Evolutionary conservation across 2,329 filamentous ascomycete genomes (phyloP).

Genomic region (Venturia aucupariae): DNA sequence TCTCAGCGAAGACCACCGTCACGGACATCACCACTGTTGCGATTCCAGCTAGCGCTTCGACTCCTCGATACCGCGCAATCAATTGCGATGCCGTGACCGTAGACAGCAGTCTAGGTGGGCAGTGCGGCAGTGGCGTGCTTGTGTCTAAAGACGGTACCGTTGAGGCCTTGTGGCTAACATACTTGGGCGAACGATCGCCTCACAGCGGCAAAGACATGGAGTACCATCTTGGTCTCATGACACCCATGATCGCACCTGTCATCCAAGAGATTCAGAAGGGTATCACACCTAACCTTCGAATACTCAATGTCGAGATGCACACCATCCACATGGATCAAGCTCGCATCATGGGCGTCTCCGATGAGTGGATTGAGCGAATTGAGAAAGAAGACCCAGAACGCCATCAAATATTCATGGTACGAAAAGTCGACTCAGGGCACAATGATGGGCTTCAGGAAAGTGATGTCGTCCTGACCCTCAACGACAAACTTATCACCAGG

Average conservation of each 20-base stretch:
- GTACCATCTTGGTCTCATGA: slow-evolving; percentile 88
- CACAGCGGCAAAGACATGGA: slow-evolving; percentile 82
- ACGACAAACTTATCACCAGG: slow-evolving; percentile 84
- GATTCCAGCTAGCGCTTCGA: slow-evolving; percentile 86
- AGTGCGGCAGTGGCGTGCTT: slow-evolving; percentile 90
- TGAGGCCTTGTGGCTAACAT: slow-evolving; percentile 92
- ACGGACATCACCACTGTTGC: slow-evolving; percentile 96
- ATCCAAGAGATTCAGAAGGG: slow-evolving; percentile 76
- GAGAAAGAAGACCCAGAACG: slow-evolving; percentile 80
- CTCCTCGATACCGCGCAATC: slow-evolving; percentile 85
- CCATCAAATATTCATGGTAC: slow-evolving; percentile 97
- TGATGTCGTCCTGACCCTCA: slow-evolving; percentile 84
- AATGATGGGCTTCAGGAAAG: slow-evolving; percentile 69
- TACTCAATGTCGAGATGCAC: slow-evolving; percentile 89
- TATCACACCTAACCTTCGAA: slow-evolving; percentile 69
- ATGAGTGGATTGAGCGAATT: slow-evolving; percentile 91
- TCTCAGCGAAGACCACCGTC: slow-evolving; percentile 86
- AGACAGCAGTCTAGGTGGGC: slow-evolving; percentile 80
- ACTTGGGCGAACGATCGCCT: slow-evolving; percentile 78
- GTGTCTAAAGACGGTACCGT: slow-evolving; percentile 85
- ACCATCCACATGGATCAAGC: slow-evolving; percentile 96
- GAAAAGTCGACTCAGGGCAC: slow-evolving; percentile 66
- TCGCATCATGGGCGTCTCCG: slow-evolving; percentile 90
- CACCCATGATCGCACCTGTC: slow-evolving; percentile 82
- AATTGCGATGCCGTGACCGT: slow-evolving; percentile 97